Conservation (phyloP, 768 basidiomycete species). For the Mycena vulgaris region DNA sequence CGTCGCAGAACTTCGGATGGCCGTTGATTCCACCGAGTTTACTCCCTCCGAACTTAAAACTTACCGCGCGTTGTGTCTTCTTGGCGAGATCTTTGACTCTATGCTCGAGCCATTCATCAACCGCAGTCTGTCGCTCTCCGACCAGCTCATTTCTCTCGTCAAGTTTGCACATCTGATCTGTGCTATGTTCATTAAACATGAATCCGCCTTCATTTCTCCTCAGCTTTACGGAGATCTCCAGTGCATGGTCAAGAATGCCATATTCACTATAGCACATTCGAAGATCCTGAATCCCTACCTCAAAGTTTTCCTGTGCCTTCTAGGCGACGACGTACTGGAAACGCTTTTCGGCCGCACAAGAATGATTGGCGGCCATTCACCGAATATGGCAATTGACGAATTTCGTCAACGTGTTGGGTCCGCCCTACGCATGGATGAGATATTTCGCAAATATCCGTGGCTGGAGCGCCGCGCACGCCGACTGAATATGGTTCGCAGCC, state of each 20-base stretch:
- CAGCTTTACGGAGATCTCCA: not conserved
- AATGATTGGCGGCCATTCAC: slow-evolving; percentile 37
- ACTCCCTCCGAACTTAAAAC: slow-evolving; percentile 39
- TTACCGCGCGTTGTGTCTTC: slow-evolving; percentile 39
- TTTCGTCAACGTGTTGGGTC: slow-evolving; percentile 14
- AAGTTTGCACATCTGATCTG: slow-evolving; percentile 21
- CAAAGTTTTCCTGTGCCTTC: slow-evolving; percentile 31
- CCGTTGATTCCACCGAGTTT: slow-evolving; percentile 33
- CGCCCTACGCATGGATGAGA: slow-evolving; percentile 25
- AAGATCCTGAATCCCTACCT: slow-evolving; percentile 13
- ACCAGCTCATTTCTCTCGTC: not conserved
- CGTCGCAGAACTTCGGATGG: slow-evolving; percentile 37
- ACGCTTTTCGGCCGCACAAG: slow-evolving; percentile 33
- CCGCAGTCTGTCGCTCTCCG: slow-evolving; percentile 29
- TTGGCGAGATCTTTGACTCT: slow-evolving; percentile 47
- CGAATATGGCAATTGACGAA: slow-evolving; percentile 12
- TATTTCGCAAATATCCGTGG: slow-evolving; percentile 20
- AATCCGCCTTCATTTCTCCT: slow-evolving; percentile 21
- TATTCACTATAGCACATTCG: not conserved
- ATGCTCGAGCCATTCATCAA: slow-evolving; percentile 32
- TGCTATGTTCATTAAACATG: slow-evolving; percentile 24
- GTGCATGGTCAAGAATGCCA: not conserved
- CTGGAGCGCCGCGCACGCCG: slow-evolving; percentile 16
- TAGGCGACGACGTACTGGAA: slow-evolving; percentile 40
- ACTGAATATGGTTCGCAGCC: slow-evolving; percentile 20